A percentile compares a stretch with the other conserved stretches of the same genome.
Conservation (phyloP, 2,329 filamentous ascomycete genomes). For the Aspergillus tamarii region DNA sequence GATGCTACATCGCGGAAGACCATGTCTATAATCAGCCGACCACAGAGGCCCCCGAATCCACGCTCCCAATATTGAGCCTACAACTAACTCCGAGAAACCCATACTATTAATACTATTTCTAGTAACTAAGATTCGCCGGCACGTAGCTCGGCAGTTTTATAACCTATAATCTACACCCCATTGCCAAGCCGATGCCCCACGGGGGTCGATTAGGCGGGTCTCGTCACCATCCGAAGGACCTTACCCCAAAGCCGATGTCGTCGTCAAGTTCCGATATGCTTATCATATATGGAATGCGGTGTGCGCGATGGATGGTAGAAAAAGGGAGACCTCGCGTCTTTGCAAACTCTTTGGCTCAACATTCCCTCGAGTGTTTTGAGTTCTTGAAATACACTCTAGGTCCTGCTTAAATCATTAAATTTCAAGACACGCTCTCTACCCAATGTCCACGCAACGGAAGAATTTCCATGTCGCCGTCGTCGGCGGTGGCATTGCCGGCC, state of each 20-base stretch:
- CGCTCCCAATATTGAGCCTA: not conserved
- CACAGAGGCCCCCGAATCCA: not conserved
- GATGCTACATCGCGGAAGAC: not conserved
- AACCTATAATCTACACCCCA: not conserved
- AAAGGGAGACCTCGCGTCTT: not conserved
- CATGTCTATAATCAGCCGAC: not conserved
- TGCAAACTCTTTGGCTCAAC: not conserved
- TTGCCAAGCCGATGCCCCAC: constrained; percentile 17
- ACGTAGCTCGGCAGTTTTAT: constrained; percentile 3
- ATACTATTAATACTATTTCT: not conserved
- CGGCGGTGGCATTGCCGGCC: constrained; percentile 42
- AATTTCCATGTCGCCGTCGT: constrained; percentile 35
- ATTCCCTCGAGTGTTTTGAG: not conserved
- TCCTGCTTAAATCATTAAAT: not conserved
- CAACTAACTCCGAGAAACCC: not conserved
- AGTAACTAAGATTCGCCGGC: not conserved
- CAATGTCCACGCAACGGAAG: constrained; percentile 17
- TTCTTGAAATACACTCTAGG: not conserved
- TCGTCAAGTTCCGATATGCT: constrained; percentile 15
- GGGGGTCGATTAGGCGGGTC: constrained; percentile 11
- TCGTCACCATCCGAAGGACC: constrained; percentile 16
- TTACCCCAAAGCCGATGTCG: constrained; percentile 17
- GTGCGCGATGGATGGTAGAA: not conserved
- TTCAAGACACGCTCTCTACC: not conserved
- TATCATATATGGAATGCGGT: not conserved